These are phyloP conservation scores for Elymus sibiricus DNA, from an alignment of 176 grass and related monocot genomes.

Conservation along the genomic window DNA sequence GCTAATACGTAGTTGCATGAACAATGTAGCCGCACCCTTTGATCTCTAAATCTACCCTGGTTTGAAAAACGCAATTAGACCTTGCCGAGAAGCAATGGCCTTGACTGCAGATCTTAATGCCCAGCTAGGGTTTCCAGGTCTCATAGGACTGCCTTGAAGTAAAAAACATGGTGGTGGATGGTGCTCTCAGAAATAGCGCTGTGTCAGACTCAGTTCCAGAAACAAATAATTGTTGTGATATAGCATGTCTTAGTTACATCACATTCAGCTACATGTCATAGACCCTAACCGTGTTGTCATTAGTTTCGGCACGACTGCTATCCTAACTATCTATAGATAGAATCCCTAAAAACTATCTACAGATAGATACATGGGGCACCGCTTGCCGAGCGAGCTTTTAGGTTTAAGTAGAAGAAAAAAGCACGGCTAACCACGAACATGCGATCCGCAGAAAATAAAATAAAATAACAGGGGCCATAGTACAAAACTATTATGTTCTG, in stretches of 20 bases:
- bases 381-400: neutral
- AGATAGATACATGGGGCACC: neutral
- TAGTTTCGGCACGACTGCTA: neutral
- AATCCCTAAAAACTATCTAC: too few species aligned
- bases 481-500: neutral
- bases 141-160: too few species aligned
- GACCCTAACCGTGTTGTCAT: neutral
- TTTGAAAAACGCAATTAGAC: too few species aligned
- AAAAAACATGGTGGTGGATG: too few species aligned
- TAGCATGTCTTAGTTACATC: neutral
- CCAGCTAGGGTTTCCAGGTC: too few species aligned
- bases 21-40: neutral
- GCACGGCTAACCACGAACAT: too few species aligned
- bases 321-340: neutral
- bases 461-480: too few species aligned
- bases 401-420: too few species aligned
- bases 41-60: too few species aligned
- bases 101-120: too few species aligned
- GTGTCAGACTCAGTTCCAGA: neutral
- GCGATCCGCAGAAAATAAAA: neutral
- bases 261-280: neutral
- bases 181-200: too few species aligned
- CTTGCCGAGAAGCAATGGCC: too few species aligned
- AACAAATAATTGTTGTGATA: neutral
- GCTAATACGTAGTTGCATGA: neutral